Base-by-base conservation (phyloP, 768 basidiomycete genomes). In the Gyrodon lividus region DNA sequence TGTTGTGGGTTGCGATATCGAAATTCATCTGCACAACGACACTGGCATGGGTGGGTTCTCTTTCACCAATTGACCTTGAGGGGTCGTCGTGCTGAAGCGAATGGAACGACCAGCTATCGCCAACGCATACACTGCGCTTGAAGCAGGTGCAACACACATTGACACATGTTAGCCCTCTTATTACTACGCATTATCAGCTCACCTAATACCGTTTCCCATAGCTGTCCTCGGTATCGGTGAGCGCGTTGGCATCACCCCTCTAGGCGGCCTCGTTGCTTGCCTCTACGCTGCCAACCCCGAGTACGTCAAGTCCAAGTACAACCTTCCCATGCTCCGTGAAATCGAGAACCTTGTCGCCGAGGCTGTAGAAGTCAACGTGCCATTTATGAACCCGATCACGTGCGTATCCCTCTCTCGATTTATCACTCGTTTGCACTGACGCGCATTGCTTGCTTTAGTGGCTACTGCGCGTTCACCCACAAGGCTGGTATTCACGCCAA, bases 401-500 rank as follows among this genome's bases (percentile, higher is more conserved):
- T 90, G 79, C 73, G 52, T 38, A 14, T 31, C 40, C n/a, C 28
- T 51, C 10, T 23, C 20, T 44, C 10, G 6, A 26, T 14, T 5
- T 43, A 5, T 40, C 37, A 9, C 10, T 17, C 6, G 9, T 39
- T 31, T 41, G 16, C 46, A 31, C 43, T 30, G 50, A 51, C 9
- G 38, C 22, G 40, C n/a, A 7, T 37, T 42, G 14, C 48, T 56
- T 31, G 12, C 49, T 56, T 4, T 58, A 98, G 95, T 50, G 97
- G 97, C 14, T 99, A 98, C 74, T 98, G 97, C 67, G 97, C 97
- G 4, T 99, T 99, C 78, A 99, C 97, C 23, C 97, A 98, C 86
- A 98, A 99, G 86, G 97, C 97, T 19, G 97, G 97, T 68, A 99
- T 99, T 58, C 97, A 99, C 72, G 97, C 97, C 75, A 99, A 99